Conservation (phyloP, 2,329 filamentous ascomycete species). For the Ophiostoma ulmi region DNA sequence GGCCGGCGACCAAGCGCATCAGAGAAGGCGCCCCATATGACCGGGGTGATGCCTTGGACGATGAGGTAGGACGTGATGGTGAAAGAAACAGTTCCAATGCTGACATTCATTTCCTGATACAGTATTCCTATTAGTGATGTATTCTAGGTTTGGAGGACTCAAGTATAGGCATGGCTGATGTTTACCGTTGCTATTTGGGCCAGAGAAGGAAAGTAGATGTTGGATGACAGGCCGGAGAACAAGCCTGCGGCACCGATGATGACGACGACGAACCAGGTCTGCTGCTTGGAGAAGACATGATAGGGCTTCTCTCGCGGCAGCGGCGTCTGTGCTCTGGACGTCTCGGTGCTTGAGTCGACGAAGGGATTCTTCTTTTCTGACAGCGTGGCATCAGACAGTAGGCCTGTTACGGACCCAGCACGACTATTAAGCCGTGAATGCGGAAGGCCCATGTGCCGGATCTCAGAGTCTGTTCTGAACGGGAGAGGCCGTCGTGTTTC, state of each 20-base stretch:
- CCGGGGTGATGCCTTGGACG: neutral
- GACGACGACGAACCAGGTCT: neutral
- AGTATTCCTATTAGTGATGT: neutral
- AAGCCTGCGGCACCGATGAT: neutral
- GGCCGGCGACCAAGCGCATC: neutral
- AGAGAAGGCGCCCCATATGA: neutral
- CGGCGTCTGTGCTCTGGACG: neutral
- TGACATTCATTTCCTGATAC: neutral
- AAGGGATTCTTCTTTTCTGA: neutral
- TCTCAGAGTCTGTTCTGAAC: neutral
- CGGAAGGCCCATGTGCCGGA: neutral
- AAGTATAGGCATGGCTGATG: too few species aligned
- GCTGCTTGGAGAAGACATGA: neutral
- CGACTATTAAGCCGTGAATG: neutral
- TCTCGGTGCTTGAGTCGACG: neutral
- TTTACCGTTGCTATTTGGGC: neutral
- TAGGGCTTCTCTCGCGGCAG: neutral
- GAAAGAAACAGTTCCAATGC: neutral
- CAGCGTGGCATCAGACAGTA: neutral
- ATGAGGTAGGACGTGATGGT: neutral
- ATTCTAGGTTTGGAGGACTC: too few species aligned
- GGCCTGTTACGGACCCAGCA: neutral
- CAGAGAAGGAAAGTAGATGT: neutral
- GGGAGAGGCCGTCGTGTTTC: neutral
- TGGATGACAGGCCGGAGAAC: neutral